Percentiles rank a stretch among this genome's conserved stretches.
phyloP scores from a whole-genome alignment of 768 basidiomycete genomes.

The Fistulinella prunicolor region DNA sequence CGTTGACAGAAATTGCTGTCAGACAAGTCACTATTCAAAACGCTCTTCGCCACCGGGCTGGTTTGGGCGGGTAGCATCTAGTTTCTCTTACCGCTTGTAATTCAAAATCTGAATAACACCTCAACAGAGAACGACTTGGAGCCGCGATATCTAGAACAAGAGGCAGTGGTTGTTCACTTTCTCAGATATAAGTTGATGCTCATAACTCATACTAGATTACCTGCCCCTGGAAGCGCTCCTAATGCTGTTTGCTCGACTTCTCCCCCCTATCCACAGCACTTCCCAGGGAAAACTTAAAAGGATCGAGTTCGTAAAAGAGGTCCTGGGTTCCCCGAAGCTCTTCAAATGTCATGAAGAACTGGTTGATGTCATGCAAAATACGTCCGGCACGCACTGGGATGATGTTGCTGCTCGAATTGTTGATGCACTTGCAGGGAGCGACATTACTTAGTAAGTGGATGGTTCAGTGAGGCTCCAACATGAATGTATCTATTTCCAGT shows the following conservation, averaged over 20 bases:
- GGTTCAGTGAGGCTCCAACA: neutral
- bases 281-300: constrained; percentile 37
- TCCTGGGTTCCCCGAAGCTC: constrained; percentile 41
- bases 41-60: constrained; percentile 40
- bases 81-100: neutral
- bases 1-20: constrained; percentile 48
- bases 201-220: constrained; percentile 40
- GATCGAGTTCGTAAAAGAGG: constrained; percentile 47
- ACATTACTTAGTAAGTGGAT: constrained; percentile 47
- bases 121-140: constrained; percentile 46
- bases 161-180: constrained; percentile 34
- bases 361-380: constrained; percentile 39
- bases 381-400: constrained; percentile 51
- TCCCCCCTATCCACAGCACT: constrained; percentile 44
- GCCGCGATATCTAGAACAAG: constrained; percentile 43
- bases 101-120: neutral
- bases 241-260: constrained; percentile 52
- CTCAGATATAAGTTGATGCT: neutral
- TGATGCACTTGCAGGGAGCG: constrained; percentile 43
- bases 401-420: constrained; percentile 46
- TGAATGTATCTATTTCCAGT: constrained; percentile 32
- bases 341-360: constrained; percentile 40
- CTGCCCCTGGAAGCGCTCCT: constrained; percentile 56
- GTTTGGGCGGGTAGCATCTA: constrained; percentile 48
- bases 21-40: constrained; percentile 41